Base-by-base conservation (phyloP, 2,329 filamentous ascomycete genomes). In the Zasmidium citrigriseum region DNA sequence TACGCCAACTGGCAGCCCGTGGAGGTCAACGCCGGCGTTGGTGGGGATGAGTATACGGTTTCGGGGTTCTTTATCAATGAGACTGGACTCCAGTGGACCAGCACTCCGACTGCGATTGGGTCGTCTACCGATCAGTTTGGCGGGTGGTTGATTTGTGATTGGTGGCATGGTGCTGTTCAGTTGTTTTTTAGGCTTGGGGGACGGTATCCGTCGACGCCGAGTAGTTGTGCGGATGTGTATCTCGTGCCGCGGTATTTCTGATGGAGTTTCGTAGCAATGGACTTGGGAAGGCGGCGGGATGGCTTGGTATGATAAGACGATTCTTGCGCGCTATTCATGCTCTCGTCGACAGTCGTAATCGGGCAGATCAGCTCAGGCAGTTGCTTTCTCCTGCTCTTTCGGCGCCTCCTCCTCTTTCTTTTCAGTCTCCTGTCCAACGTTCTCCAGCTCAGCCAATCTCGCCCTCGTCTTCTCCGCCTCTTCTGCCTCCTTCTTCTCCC, bases 401-500 rank as follows among this genome's bases (percentile, higher is more conserved):
- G 46, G 49, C 52, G 24, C 16, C n/a, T 46, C 16, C 2, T n/a
- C 46, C 38, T 58, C 46, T 41, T 25, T 16, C 12, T 23, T n/a
- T n/a, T 55, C 24, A 7, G 4, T 20, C 52, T 25, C 18, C 20
- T 22, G 48, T 18, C 45, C 56, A 24, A 64, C 20, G 18, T 49
- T 38, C 23, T 69, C 70, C 60, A 71, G 47, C 55, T 68, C 66
- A 1, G 63, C 67, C 56, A 69, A 52, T 59, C 82, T 75, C 58
- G 67, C 65, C 54, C 60, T 70, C 62, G 74, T 75, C 64, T 80
- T 74, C 62, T 80, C 77, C 49, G 77, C 70, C 24, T 76, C 79
- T 56, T 77, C 78, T 67, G 80, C 72, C 63, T 96, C 85, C 72
- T 89, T 89, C 57, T 52, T 63, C 54, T 65, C 62, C 25, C 58